Evolutionary conservation across 306 rosid genomes (phyloP), one percentile per base, ranked within the genome.

Genomic region (Dalbergia oliveri): DNA sequence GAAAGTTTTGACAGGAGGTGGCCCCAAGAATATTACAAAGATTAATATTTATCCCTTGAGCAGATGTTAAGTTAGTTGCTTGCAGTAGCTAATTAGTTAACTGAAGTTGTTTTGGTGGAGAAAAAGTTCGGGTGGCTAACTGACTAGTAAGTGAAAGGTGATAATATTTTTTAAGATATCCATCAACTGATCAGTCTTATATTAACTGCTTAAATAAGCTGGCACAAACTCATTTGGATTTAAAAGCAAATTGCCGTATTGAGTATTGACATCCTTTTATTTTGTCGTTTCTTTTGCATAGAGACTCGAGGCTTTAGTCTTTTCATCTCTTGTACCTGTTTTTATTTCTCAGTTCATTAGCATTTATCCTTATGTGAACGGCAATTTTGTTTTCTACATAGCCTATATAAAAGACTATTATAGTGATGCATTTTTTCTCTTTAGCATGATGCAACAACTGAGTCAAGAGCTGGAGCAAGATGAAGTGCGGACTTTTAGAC

Each of bases 401-500:
- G 78, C 72, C 65, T 14, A 50, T n/a, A n/a, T 69, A 45, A 49
- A 76, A 76, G n/a, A 58, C 57, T 50, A 54, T 6, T 18, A 54
- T 16, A 71, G 33, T 68, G 33, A 37, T 37, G 19, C 70, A 15
- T 41, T 79, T 73, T n/a, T 72, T 69, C 62, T 56, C 53, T 61
- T 26, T 78, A 92, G 98, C 86, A 89, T 92, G 83, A 88, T 94
- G 93, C 98, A 92, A 84, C 98, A 90, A 86, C 73, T 94, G 77
- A 91, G 79, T 86, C 97, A 88, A 78, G 97, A 94, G 87, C 87
- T 92, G 86, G 98, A 94, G 18, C 98, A 88, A 84, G 97, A 94
- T 69, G 97, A 94, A 49, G 81, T 77, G 21, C 86, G 90, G 5
- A 86, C 82, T 86, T 92, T 92, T 86, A 85, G 89, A 59, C 89